These are phyloP conservation scores for Cucumis melo DNA, from an alignment of 306 rosid species.

Conservation along the genomic window DNA sequence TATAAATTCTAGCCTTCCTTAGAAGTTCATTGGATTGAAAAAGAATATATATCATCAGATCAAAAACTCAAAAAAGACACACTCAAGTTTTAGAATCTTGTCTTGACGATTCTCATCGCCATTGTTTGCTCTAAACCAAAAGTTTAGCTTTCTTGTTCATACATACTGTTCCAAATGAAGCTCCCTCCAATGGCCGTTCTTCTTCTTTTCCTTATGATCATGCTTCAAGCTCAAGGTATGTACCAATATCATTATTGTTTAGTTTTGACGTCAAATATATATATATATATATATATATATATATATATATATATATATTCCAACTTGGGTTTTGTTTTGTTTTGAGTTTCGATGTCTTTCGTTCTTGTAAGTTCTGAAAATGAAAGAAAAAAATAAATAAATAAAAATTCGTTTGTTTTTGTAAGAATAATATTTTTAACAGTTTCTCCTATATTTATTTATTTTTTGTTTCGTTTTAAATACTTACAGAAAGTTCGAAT, in stretches of 20 bases:
- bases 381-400: no score
- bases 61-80: not conserved
- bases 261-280: not conserved
- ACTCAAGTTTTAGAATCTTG: not conserved
- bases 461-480: no score
- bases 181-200: not conserved
- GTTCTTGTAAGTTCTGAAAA: no score
- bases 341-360: no score
- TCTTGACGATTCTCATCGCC: not conserved
- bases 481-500: no score
- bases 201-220: not conserved
- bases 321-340: not conserved
- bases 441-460: no score
- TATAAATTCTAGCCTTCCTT: not conserved
- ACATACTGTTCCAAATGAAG: not conserved
- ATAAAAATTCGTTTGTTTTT: no score
- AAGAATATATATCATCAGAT: not conserved
- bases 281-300: no score
- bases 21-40: not conserved
- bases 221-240: conserved; percentile 1
- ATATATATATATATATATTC: no score
- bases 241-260: not conserved
- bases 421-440: no score
- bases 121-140: not conserved
- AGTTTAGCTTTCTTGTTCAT: not conserved